Base-by-base conservation (phyloP, 2,329 filamentous ascomycete species). In the Xylariaceae sp. region DNA sequence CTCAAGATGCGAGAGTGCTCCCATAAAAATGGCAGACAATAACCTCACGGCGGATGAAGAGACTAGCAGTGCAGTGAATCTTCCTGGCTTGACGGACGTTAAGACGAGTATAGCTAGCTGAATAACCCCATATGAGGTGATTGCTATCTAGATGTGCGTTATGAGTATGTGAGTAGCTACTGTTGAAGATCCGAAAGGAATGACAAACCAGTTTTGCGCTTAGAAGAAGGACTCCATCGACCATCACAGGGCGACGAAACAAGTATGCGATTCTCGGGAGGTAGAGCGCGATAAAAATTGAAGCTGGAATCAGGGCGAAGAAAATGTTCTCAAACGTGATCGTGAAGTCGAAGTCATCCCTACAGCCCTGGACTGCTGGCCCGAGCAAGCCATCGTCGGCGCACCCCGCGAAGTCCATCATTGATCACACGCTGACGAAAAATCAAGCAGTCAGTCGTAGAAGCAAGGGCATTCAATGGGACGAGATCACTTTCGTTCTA, bases 311-410 rank as follows among this genome's bases (percentile, higher is more conserved):
- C 8, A 73, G 60, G 1, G 64, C 62, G n/a, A 76, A 61, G 37
- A 74, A 62, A 3, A 72, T 58, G 16, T 67, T 60, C 51, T 75
- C 72, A 40, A 77, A 75, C 19, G 61, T 63, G 37, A 74, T 55
- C 1, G 72, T 76, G 42, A 75, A 74, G 50, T 75, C 72, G 41
- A 76, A 76, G 43, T 71, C 65, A 38, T 58, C 64, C 9, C 71
- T 67, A 41, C 72, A 75, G 17, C 67, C 69, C 9, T 48, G 48
- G n/a, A 75, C 67, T 6, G 54, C 49, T 0, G 72, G 72, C 3
- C 72, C 71, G 16, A 73, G 62, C 19, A 44, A 46, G 7, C 46
- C 44, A 32, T 51, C 48, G 30, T 51, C 48, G 19, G 46, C 16
- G 30, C 49, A 53, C 19, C 26, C 19, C 34, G 43, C 43, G 37